Base-by-base conservation (phyloP, 2,329 filamentous ascomycete genomes). In the Zymoseptoria passerinii region DNA sequence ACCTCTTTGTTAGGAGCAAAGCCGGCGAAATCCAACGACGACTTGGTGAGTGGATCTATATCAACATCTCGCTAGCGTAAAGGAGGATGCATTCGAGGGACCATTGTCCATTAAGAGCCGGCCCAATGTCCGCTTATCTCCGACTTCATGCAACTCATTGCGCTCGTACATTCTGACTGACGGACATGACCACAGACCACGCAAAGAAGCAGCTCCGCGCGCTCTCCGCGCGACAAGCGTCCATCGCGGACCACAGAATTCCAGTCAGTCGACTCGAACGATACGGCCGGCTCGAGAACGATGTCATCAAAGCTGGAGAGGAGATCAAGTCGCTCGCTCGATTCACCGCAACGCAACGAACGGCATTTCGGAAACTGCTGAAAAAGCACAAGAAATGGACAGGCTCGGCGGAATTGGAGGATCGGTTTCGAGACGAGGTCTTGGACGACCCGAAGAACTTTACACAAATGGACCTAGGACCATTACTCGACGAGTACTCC, bases 301-400 rank as follows among this genome's bases (percentile, higher is more conserved):
- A 78, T 58, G 75, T 80, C 10, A 67, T 77, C 50, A 78, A 73
- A 72, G 88, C 87, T 63, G 85, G 85, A 51, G 83, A 89, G 63
- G 89, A 94, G 63, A 84, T 90, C 56, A 81, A 83, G 56, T 82
- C 83, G 4, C 77, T 94, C 5, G 81, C 83, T 40, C 83, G 89
- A 49, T 95, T 92, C 66, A 82, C 86, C 62, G 80, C 82, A 59
- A 87, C 87, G 1, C 90, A 95, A 70, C 79, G 85, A 8, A 82
- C 86, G 4, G 90, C 87, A 3, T 92, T 95, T 67, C 82, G 83
- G 57, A 95, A 95, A 74, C 86, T 95, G 44, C 76, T 92, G 35
- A 94, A 92, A 72, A 95, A 95, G 71, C 92, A 94, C 74, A 78
- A 87, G 80, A 92, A 91, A 80, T 94, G 90, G 90, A 92, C 89